Conservation (phyloP, 2,329 filamentous ascomycete genomes). For the Herpomyces periplanetae region DNA sequence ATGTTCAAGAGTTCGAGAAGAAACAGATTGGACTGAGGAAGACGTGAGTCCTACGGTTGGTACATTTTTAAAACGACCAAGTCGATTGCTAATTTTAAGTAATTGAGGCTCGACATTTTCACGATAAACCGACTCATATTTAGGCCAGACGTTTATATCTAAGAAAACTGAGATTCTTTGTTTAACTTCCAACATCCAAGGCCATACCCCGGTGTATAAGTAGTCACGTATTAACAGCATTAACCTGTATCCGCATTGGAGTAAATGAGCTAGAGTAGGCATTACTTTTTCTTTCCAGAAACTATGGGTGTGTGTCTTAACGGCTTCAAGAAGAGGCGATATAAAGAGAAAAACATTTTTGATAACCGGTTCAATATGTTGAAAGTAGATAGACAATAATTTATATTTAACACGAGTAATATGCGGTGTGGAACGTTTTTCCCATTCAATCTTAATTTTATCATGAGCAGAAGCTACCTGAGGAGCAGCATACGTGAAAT, state of each 20-base stretch:
- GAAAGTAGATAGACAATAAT: constrained; percentile 23
- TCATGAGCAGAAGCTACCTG: constrained; percentile 22
- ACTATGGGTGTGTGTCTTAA: no score
- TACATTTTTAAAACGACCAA: constrained; percentile 29
- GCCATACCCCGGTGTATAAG: constrained; percentile 24
- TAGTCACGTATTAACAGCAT: no score
- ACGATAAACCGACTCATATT: constrained; percentile 35
- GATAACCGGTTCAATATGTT: constrained; percentile 31
- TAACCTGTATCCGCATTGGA: no score
- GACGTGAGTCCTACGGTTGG: not conserved
- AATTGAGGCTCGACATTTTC: constrained; percentile 88
- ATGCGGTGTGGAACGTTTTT: constrained; percentile 33
- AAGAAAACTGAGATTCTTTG: constrained; percentile 27
- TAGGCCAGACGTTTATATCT: constrained; percentile 38
- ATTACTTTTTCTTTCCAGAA: no score
- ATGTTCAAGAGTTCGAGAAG: no score
- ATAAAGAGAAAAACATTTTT: constrained; percentile 16
- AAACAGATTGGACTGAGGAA: not conserved
- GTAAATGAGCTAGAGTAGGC: constrained; percentile 29
- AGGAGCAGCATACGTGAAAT: constrained; percentile 31
- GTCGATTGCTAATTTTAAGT: constrained; percentile 51
- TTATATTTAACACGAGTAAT: constrained; percentile 21
- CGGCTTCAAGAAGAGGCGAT: constrained; percentile 29
- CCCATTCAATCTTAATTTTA: constrained; percentile 33
- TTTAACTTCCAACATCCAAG: constrained; percentile 24